These are phyloP conservation scores for Zoysia matrella DNA, from an alignment of 202 grass and related monocot species.

Conservation along the genomic window DNA sequence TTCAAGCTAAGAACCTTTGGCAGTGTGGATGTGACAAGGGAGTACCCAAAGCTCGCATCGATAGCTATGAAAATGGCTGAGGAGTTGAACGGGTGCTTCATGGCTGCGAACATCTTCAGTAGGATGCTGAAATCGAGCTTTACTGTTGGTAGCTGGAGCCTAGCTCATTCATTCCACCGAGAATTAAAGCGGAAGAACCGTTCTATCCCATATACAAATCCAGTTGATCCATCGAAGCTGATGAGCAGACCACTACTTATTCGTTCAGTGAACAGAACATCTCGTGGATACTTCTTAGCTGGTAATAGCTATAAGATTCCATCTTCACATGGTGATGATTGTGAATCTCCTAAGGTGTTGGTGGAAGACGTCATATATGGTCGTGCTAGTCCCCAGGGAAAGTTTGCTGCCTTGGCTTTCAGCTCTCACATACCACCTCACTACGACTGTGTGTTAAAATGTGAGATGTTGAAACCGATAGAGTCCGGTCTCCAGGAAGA, in stretches of 20 bases:
- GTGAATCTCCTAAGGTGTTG: neutral
- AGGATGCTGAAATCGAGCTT: constrained; percentile 7
- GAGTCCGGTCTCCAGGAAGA: no score
- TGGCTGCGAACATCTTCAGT: neutral
- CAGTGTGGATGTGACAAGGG: neutral
- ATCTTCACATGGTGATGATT: no score
- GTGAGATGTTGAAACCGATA: neutral
- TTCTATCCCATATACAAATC: neutral
- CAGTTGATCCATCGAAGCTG: neutral
- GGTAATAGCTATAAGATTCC: no score
- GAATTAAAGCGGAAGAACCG: constrained; percentile 1
- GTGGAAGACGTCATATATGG: neutral
- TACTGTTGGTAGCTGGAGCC: neutral
- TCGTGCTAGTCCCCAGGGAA: neutral
- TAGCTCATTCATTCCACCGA: neutral
- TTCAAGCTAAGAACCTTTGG: neutral
- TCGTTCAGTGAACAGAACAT: neutral
- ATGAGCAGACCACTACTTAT: no score
- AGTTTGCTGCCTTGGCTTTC: neutral
- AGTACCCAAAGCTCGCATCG: neutral
- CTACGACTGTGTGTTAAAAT: neutral
- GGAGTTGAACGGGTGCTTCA: constrained; percentile 19
- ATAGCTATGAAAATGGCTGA: constrained; percentile 31
- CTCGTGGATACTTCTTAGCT: neutral
- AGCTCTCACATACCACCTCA: neutral